Conservation (phyloP, 495 filamentous ascomycete genomes). For the Penicillium atrosanguineum region DNA sequence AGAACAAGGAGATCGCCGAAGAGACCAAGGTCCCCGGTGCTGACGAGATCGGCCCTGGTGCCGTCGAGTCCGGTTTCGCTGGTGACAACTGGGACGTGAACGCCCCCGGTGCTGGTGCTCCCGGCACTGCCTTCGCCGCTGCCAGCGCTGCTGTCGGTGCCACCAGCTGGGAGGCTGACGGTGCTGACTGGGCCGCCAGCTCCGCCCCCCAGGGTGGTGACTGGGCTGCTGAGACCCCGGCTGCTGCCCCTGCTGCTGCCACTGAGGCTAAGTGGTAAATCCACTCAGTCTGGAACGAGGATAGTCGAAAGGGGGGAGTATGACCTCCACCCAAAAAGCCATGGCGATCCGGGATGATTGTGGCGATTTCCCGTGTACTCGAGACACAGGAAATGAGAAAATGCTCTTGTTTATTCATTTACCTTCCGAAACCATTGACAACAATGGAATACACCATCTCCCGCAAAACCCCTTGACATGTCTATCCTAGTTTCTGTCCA, state of each 20-base stretch:
- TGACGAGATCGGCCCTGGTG: slow-evolving; percentile 79
- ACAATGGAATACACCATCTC: slow-evolving; percentile 23
- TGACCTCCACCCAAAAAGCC: slow-evolving; percentile 24
- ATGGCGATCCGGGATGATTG: slow-evolving; percentile 31
- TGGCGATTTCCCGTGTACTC: slow-evolving; percentile 14
- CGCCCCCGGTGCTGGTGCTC: slow-evolving; percentile 57
- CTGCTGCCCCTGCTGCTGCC: slow-evolving; percentile 20
- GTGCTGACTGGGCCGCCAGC: slow-evolving; percentile 70
- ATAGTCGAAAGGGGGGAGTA: slow-evolving; percentile 31
- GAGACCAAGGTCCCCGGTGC: slow-evolving; percentile 66
- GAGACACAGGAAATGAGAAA: slow-evolving; percentile 13
- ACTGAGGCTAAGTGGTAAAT: slow-evolving; percentile 66
- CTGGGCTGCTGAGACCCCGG: slow-evolving; percentile 64
- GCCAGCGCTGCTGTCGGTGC: slow-evolving; percentile 60
- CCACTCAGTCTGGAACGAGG: slow-evolving; percentile 23
- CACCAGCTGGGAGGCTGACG: slow-evolving; percentile 77
- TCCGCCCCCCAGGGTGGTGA: slow-evolving; percentile 56
- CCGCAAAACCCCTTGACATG: slow-evolving; percentile 42
- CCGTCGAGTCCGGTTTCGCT: slow-evolving; percentile 78
- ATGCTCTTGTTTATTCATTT: slow-evolving; percentile 30
- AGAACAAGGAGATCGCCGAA: slow-evolving; percentile 82
- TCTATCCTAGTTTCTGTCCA: slow-evolving; percentile 49
- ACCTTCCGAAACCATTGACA: slow-evolving; percentile 24
- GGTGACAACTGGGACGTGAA: slow-evolving; percentile 56
- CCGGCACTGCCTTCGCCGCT: slow-evolving; percentile 60